Conservation (phyloP, 495 filamentous ascomycete genomes). For the Pyrenula aspistea region DNA sequence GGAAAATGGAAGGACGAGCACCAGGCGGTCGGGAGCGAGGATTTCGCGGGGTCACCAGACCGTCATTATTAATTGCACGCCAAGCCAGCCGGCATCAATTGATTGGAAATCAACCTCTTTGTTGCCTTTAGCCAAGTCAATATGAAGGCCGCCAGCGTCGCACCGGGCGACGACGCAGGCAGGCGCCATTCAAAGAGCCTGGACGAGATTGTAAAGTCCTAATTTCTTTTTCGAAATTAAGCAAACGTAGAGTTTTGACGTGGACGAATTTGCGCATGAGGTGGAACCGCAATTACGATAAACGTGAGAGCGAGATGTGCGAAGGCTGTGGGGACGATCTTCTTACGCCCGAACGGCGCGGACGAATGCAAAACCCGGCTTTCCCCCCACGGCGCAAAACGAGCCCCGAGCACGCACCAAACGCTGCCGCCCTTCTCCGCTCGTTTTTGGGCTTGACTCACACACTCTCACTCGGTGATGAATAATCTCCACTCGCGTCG, state of each 20-base stretch:
- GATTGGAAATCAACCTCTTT: neutral
- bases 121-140: neutral
- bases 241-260: neutral
- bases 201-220: no score
- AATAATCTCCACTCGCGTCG: neutral
- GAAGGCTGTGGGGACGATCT: neutral
- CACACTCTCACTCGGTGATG: neutral
- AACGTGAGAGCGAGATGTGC: neutral
- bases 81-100: neutral
- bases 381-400: no score
- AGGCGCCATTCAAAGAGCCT: neutral
- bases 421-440: neutral
- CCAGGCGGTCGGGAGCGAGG: neutral
- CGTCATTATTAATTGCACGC: no score
- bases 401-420: neutral
- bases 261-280: no score
- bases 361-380: neutral
- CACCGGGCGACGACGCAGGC: no score
- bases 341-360: neutral
- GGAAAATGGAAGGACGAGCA: neutral
- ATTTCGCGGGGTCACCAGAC: no score
- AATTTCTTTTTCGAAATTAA: neutral
- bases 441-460: neutral
- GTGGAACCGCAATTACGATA: neutral
- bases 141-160: neutral